Percentiles rank a stretch among this genome's conserved stretches.
These are phyloP conservation scores for Phytopythium kandeliae DNA, from an alignment of 352 stramenopile species.

Conservation along the genomic window DNA sequence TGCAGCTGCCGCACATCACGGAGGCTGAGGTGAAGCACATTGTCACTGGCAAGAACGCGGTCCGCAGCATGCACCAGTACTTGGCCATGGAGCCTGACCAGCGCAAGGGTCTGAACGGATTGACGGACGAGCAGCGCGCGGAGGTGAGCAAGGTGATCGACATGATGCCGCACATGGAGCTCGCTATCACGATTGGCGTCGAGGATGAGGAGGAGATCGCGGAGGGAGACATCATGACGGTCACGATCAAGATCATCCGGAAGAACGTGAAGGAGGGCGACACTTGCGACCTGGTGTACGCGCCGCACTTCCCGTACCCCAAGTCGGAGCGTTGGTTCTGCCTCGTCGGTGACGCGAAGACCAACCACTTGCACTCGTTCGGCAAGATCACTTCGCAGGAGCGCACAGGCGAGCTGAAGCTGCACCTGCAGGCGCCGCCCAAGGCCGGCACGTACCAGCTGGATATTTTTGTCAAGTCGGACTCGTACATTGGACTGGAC, in stretches of 20 bases:
- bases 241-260: slow-evolving; percentile 94
- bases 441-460: slow-evolving; percentile 94
- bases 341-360: slow-evolving; percentile 91
- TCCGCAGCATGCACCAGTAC: slow-evolving; percentile 94
- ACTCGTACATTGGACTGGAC: slow-evolving; percentile 97
- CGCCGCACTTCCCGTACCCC: slow-evolving; percentile 93
- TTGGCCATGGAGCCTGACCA: slow-evolving; percentile 85
- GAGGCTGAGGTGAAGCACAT: slow-evolving; percentile 90
- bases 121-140: slow-evolving; percentile 89
- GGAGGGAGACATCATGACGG: slow-evolving; percentile 98
- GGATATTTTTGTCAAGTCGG: slow-evolving; percentile 96
- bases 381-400: slow-evolving; percentile 94
- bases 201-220: slow-evolving; percentile 93
- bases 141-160: slow-evolving; percentile 93
- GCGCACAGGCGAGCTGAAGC: slow-evolving; percentile 84
- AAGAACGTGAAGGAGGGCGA: slow-evolving; percentile 96
- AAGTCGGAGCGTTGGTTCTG: slow-evolving; percentile 98
- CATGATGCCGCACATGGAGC: slow-evolving; percentile 94
- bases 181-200: slow-evolving; percentile 89
- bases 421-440: slow-evolving; percentile 96
- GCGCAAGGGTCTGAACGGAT: slow-evolving; percentile 90
- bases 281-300: slow-evolving; percentile 94
- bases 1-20: slow-evolving; percentile 89
- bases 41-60: slow-evolving; percentile 88
- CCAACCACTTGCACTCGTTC: slow-evolving; percentile 95